Evolutionary conservation across 2,329 filamentous ascomycete species (phyloP), one percentile per base, ranked within the genome.

Genomic region (Fusarium kyushuense): DNA sequence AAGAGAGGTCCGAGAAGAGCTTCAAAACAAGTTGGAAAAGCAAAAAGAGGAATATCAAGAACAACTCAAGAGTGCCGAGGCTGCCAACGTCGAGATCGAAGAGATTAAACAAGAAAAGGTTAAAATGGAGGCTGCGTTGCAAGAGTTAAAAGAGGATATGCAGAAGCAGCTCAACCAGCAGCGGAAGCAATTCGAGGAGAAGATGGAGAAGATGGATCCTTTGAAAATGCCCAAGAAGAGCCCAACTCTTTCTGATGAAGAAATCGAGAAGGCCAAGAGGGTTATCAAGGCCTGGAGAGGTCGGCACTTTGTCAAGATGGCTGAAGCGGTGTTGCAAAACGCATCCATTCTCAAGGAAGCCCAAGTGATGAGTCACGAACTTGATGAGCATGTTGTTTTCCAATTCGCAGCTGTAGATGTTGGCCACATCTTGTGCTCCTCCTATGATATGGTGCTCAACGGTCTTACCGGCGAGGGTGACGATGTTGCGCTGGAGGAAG

Each of bases 321-420:
- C 95, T 5, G 96, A 98, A 78, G 89, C 90, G 3, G 90, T 98
- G 29, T 83, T 99, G 45, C 94, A 97, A 75, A 91, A 97, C 76
- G 95, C 95, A 4, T 89, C 92, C 10, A 88, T 90, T 29, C 80
- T 99, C 60, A 99, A 99, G 77, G 96, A 99, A 79, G 96, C 96
- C 2, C 96, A 99, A 76, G 90, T 99, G 63, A 96, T 99, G 93
- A 97, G 94, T 81, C 95, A 97, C 72, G 93, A 97, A 74, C 92
- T 99, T 82, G 92, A 96, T 71, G 96, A 97, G 77, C 89, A 89
- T 69, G 92, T 97, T 11, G 90, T 95, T 21, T 98, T 99, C 77
- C 96, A 99, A 78, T 99, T 98, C 76, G 91, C 93, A 14, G 90
- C 97, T 57, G 89, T 98, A 32, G 95, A 97, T 73, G 84, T 91